Percentiles rank a stretch among this genome's conserved stretches.
Conservation (phyloP, 805 yeast species). For the Saccharomycopsis fibuligera region DNA sequence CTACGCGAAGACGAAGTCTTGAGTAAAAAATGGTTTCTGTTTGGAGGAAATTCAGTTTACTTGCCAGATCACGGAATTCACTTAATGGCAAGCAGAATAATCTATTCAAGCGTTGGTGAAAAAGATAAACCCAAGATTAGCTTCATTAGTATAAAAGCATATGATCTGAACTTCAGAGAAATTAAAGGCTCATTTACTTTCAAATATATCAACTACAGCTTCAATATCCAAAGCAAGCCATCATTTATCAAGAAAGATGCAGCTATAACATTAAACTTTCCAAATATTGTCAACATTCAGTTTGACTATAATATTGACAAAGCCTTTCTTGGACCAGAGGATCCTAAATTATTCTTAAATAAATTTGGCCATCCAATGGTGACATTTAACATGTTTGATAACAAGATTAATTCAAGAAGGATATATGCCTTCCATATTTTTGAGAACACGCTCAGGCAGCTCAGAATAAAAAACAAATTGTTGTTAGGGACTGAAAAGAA, state of each 20-base stretch:
- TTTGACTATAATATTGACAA: slow-evolving; percentile 23
- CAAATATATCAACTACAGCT: not conserved
- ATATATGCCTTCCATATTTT: slow-evolving; percentile 9
- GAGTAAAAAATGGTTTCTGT: slow-evolving; percentile 26
- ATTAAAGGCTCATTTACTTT: not conserved
- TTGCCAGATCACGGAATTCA: slow-evolving; percentile 34
- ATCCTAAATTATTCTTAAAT: slow-evolving; percentile 33
- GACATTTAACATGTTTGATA: slow-evolving; percentile 28
- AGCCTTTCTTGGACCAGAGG: slow-evolving; percentile 35
- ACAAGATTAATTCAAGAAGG: slow-evolving; percentile 11
- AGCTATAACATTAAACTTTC: slow-evolving; percentile 22
- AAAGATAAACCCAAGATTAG: slow-evolving; percentile 28
- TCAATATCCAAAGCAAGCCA: too few species aligned
- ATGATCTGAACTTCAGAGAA: slow-evolving; percentile 17
- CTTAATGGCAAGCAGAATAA: slow-evolving; percentile 31
- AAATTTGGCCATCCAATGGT: slow-evolving; percentile 34
- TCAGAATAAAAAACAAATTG: slow-evolving; percentile 1
- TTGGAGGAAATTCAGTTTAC: slow-evolving; percentile 34
- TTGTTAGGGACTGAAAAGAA: slow-evolving; percentile 2
- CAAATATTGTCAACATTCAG: slow-evolving; percentile 30
- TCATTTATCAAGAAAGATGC: too few species aligned
- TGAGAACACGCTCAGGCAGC: slow-evolving; percentile 1
- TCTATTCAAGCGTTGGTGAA: slow-evolving; percentile 26
- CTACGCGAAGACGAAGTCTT: not conserved
- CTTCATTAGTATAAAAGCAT: slow-evolving; percentile 26